Evolutionary conservation across 768 basidiomycete species (phyloP).

Genomic region (Mycena leptocephala): DNA sequence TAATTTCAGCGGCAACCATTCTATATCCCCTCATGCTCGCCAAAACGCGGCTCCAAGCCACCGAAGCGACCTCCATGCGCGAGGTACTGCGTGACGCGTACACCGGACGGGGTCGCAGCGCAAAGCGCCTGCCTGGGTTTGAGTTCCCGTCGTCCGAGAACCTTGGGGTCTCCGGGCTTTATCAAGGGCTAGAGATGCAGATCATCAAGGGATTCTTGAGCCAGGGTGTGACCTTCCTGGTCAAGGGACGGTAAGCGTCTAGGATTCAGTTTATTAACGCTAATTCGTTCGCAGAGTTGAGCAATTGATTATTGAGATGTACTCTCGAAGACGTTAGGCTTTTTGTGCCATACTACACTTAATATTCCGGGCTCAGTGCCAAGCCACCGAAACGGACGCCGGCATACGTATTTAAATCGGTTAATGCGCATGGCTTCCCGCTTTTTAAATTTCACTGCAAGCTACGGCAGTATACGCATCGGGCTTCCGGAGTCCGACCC

Average conservation of each 20-base stretch:
- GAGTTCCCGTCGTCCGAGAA: constrained; percentile 31
- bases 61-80: constrained; percentile 56
- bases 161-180: constrained; percentile 58
- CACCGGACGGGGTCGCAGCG: constrained; percentile 30
- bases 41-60: constrained; percentile 68
- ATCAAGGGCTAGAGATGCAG: constrained; percentile 69
- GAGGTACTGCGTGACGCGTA: constrained; percentile 56
- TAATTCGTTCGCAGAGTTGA: constrained; percentile 12
- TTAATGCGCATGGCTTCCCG: too few species aligned
- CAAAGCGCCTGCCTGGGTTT: constrained; percentile 17
- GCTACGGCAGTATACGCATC: too few species aligned
- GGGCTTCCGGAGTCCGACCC: too few species aligned
- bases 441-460: too few species aligned
- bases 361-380: too few species aligned
- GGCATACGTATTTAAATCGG: too few species aligned
- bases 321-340: neutral
- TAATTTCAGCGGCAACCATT: constrained; percentile 55
- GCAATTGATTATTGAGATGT: constrained; percentile 11
- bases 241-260: constrained; percentile 67
- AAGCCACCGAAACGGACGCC: too few species aligned
- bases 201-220: constrained; percentile 69
- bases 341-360: neutral
- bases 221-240: constrained; percentile 72
- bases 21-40: constrained; percentile 75
- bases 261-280: too few species aligned